Evolutionary conservation across 148 eudicot genomes (phyloP), one percentile per base, ranked within the genome.

Genomic region (Camellia lanceoleosa): DNA sequence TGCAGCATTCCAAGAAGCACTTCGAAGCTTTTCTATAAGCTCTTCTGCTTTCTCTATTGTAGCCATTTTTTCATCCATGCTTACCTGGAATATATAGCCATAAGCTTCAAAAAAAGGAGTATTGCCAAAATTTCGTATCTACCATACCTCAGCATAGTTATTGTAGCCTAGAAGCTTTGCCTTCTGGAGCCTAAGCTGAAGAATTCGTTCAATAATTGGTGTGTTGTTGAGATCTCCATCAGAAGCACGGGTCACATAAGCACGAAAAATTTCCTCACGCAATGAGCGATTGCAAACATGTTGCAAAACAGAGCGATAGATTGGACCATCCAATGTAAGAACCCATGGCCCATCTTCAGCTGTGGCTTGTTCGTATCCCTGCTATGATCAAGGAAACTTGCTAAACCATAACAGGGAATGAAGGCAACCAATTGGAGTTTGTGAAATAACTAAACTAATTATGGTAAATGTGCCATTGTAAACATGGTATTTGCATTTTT

Each of bases 1-100:
- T 46, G 97, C 95, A 80, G 95, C 89, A 83, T 90, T 67, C 97
- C 97, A 94, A 63, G 98, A 92, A 78, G 97, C 98, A 83, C 75
- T 81, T 54, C 97, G 91, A 74, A 94, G 92, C 89, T 92, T 91
- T 88, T 92, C 95, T 38, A 92, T 85, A 71, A 94, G 98, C 81
- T 91, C 92, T 89, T 90, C 91, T 76, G 95, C 98, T 89, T 88
- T 92, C 60, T 89, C 92, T 74, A 92, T 87, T 56, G 93, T 94
- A 46, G 97, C 98, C 98, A 94, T 92, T 88, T 94, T 94, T 87
- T 87, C 90, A 61, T 94, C 97, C 98, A 94, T 92, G 86, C 98
- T 94, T 80, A 94, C 95, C 98, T 94, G 83, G 41, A 3, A 62
- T 41, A 76, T 54, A 66, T 68, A 73, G 80, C 41, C 62, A 5